Evolutionary conservation across 257 asterid species (phyloP).

Genomic region (Mitragyna speciosa): DNA sequence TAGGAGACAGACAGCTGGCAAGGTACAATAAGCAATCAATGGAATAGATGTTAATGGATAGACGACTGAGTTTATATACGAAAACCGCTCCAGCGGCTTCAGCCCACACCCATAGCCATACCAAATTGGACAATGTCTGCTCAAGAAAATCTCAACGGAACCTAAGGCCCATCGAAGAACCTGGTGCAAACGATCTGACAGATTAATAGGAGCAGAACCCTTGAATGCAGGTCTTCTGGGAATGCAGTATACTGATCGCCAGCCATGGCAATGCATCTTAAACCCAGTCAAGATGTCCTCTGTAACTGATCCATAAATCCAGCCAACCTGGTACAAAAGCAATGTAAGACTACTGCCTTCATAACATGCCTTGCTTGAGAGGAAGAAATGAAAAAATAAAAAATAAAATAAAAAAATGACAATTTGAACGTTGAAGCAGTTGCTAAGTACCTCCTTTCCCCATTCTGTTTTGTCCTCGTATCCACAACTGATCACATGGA

Average conservation of each 20-base stretch:
- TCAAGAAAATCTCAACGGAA: conserved; percentile 82
- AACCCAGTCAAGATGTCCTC: conserved; percentile 98
- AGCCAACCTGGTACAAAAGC: conserved; percentile 61
- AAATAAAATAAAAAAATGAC: too few relatives aligned
- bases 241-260: conserved; percentile 95
- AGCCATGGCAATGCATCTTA: conserved; percentile 98
- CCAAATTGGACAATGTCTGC: conserved; percentile 97
- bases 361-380: not conserved
- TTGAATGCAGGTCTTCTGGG: conserved; percentile 85
- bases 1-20: conserved; percentile 92
- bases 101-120: conserved; percentile 95
- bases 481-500: conserved; percentile 94
- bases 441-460: conserved; percentile 83
- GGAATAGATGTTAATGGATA: conserved; percentile 95
- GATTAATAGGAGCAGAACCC: conserved; percentile 96
- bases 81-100: conserved; percentile 91
- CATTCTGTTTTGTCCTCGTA: conserved; percentile 97
- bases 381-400: not conserved
- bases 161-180: conserved; percentile 99
- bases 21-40: conserved; percentile 75
- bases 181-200: conserved; percentile 94
- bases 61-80: conserved; percentile 84
- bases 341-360: conserved; percentile 8
- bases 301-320: conserved; percentile 97
- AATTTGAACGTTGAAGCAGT: not conserved